Percentiles rank a stretch among this genome's conserved stretches.
phyloP scores from a whole-genome alignment of 495 filamentous ascomycete genomes.

The Daldinia bambusicola region DNA sequence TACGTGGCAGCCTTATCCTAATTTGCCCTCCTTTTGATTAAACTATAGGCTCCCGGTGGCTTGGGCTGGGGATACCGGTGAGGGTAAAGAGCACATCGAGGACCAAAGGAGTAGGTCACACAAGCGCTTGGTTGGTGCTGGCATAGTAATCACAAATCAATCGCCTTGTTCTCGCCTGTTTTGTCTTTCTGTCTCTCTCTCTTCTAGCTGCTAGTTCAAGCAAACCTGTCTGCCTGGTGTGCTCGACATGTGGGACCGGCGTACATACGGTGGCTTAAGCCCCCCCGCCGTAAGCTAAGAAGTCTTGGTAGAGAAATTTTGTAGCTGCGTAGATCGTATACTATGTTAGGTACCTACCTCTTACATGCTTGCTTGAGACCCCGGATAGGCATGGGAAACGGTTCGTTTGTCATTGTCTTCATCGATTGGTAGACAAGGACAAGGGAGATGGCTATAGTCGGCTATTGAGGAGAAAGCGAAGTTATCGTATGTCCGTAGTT shows the following conservation, averaged over 20 bases:
- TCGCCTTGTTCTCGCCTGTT: not conserved
- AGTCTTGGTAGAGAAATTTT: constrained; percentile 4
- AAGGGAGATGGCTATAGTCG: not conserved
- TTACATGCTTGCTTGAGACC: not conserved
- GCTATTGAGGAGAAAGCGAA: not conserved
- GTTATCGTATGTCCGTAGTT: too few relatives aligned
- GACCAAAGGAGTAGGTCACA: constrained; percentile 37
- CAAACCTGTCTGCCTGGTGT: constrained; percentile 20
- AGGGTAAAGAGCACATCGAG: constrained; percentile 7
- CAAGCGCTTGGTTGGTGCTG: constrained; percentile 20
- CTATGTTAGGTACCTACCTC: not conserved
- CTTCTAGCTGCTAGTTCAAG: constrained; percentile 19
- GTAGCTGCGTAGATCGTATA: not conserved
- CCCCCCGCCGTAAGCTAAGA: constrained; percentile 2
- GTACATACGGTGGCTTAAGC: constrained; percentile 3
- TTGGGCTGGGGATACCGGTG: constrained; percentile 16
- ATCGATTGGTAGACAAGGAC: not conserved
- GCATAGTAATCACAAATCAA: not conserved
- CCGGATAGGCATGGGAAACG: not conserved
- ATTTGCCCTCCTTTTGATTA: not conserved
- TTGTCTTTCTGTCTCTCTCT: not conserved
- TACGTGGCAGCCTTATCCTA: constrained; percentile 17
- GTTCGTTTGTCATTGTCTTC: too few relatives aligned
- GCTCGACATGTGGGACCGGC: not conserved
- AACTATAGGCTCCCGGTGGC: not conserved